These are phyloP conservation scores for Talaromyces sp. DNA, from an alignment of 2,329 filamentous ascomycete genomes.

Conservation along the genomic window DNA sequence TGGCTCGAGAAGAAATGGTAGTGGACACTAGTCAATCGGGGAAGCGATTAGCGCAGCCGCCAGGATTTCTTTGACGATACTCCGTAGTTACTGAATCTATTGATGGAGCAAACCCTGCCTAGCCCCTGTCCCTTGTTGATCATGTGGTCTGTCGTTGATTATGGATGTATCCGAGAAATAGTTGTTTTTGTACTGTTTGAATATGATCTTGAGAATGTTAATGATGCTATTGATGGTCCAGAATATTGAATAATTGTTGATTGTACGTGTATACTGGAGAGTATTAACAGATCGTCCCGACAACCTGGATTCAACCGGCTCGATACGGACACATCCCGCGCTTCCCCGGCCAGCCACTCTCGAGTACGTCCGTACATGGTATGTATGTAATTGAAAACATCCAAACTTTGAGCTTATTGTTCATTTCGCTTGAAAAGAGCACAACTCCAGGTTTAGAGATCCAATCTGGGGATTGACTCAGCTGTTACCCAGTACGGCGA, in stretches of 20 bases:
- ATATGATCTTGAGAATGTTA: background rate
- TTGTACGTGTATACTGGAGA: background rate
- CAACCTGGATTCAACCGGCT: conserved; percentile 4
- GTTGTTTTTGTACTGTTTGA: too few relatives aligned
- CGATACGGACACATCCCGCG: conserved; percentile 1
- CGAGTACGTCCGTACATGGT: background rate
- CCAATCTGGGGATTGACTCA: background rate
- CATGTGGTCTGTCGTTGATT: background rate
- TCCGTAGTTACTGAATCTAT: background rate
- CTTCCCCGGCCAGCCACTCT: conserved; percentile 1
- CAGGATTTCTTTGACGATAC: background rate
- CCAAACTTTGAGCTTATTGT: background rate
- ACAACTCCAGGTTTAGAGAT: background rate
- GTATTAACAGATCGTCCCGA: conserved; percentile 4
- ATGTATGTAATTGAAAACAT: background rate
- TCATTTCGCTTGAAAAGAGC: background rate
- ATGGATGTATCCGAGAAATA: background rate
- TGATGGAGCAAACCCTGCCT: background rate
- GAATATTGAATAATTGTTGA: background rate
- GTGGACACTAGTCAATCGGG: conserved; percentile 7
- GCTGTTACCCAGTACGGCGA: conserved; percentile 3
- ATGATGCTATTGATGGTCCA: too few relatives aligned
- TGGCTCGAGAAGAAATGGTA: background rate
- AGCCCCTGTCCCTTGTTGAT: background rate
- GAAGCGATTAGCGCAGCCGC: conserved; percentile 16